A percentile compares a stretch with the other conserved stretches of the same genome.
Evolutionary conservation across 352 stramenopile species (phyloP).

Genomic region (Pythium aquatile): DNA sequence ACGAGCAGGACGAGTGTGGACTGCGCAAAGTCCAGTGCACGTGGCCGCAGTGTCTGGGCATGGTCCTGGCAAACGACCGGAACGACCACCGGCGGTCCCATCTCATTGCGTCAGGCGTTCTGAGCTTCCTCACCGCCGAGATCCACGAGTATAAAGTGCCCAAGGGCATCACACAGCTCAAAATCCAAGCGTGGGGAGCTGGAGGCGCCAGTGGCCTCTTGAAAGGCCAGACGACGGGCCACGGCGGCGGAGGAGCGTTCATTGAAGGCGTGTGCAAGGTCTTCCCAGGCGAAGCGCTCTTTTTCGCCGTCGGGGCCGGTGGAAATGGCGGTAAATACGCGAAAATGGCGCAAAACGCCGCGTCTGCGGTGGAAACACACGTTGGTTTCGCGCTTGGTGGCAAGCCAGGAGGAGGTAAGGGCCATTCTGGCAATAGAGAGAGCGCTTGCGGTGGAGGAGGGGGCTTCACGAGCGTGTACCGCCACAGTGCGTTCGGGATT

Average conservation of each 20-base stretch:
- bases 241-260: slow-evolving; percentile 67
- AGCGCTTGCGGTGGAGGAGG: slow-evolving; percentile 63
- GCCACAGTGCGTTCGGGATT: slow-evolving; percentile 58
- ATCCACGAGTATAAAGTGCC: slow-evolving; percentile 69
- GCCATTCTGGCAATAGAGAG: slow-evolving; percentile 70
- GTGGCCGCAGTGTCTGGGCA: slow-evolving; percentile 60
- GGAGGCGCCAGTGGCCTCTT: slow-evolving; percentile 68
- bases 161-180: slow-evolving; percentile 56
- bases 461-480: slow-evolving; percentile 70
- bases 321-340: slow-evolving; percentile 43
- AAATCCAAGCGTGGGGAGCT: slow-evolving; percentile 70
- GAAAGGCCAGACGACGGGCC: slow-evolving; percentile 42
- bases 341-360: slow-evolving; percentile 37
- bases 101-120: slow-evolving; percentile 54
- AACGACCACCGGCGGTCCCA: slow-evolving; percentile 62
- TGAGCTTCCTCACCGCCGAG: slow-evolving; percentile 59
- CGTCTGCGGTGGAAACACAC: slow-evolving; percentile 35
- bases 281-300: slow-evolving; percentile 71
- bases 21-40: slow-evolving; percentile 69
- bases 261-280: slow-evolving; percentile 58
- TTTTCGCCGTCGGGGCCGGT: slow-evolving; percentile 50
- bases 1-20: slow-evolving; percentile 70
- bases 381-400: slow-evolving; percentile 47
- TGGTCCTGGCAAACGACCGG: slow-evolving; percentile 53
- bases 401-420: slow-evolving; percentile 47